Evolutionary conservation across 2,329 filamentous ascomycete genomes (phyloP).

Genomic region (Pseudopithomyces maydicus): DNA sequence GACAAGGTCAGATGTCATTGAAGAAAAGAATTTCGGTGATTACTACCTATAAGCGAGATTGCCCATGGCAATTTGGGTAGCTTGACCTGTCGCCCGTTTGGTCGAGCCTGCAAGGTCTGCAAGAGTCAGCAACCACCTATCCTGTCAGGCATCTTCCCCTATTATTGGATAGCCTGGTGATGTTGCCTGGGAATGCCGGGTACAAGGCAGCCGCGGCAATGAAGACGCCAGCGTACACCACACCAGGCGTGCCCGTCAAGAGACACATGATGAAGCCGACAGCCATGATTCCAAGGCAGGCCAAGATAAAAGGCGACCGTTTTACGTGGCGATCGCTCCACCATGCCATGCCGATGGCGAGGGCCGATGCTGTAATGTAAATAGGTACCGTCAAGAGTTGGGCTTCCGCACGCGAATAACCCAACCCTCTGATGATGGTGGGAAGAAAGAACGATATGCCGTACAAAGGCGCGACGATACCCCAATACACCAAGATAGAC

Average conservation of each 20-base stretch:
- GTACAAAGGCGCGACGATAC: conserved; percentile 50
- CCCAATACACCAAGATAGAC: conserved; percentile 67
- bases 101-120: conserved; percentile 59
- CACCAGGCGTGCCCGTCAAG: conserved; percentile 34
- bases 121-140: conserved; percentile 21
- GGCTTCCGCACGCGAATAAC: conserved; percentile 45
- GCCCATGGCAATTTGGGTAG: conserved; percentile 56
- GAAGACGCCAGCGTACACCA: conserved; percentile 45
- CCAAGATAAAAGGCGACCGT: conserved; percentile 42
- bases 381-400: conserved; percentile 52
- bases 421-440: conserved; percentile 52
- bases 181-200: conserved; percentile 44
- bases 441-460: conserved; percentile 50
- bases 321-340: conserved; percentile 37
- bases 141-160: conserved; percentile 5
- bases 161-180: conserved; percentile 61
- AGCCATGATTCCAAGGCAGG: conserved; percentile 37
- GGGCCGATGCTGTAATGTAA: conserved; percentile 45
- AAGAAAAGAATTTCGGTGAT: not conserved
- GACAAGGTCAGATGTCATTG: conserved; percentile 12
- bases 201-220: conserved; percentile 45
- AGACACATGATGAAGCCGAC: conserved; percentile 47
- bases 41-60: conserved; percentile 50
- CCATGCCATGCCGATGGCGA: conserved; percentile 40
- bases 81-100: conserved; percentile 56